A percentile compares a stretch with the other conserved stretches of the same genome.
Conservation (phyloP, 352 stramenopile species). For the Elongisporangium senticosum region DNA sequence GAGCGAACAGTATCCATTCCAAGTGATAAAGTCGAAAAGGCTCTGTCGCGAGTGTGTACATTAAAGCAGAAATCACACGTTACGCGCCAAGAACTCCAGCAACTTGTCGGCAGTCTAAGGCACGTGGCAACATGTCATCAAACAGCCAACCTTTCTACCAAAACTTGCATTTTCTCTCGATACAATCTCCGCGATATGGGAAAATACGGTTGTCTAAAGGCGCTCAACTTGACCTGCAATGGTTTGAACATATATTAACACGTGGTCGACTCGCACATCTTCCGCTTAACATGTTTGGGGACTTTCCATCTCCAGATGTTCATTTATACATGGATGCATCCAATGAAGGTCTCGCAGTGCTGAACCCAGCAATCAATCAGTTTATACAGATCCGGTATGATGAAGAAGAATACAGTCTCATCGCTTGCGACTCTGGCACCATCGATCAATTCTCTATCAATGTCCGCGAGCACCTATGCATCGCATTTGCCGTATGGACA, state of each 20-base stretch:
- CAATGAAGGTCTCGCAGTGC: too few relatives aligned
- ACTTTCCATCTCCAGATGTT: neutral
- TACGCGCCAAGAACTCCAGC: too few relatives aligned
- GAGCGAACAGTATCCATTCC: slow-evolving; percentile 13
- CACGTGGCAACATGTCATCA: too few relatives aligned
- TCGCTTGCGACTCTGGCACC: neutral
- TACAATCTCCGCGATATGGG: too few relatives aligned
- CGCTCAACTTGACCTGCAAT: neutral
- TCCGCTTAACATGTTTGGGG: slow-evolving; percentile 6
- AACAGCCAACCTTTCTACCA: too few relatives aligned
- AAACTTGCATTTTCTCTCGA: too few relatives aligned
- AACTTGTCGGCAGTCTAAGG: too few relatives aligned
- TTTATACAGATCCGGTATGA: too few relatives aligned
- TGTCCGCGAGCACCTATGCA: slow-evolving; percentile 20
- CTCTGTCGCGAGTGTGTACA: neutral
- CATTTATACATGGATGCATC: too few relatives aligned
- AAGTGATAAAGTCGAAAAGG: slow-evolving; percentile 14
- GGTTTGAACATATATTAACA: neutral
- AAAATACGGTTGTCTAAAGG: neutral
- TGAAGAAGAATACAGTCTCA: neutral
- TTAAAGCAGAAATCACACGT: too few relatives aligned
- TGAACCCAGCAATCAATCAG: too few relatives aligned
- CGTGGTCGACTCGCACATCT: slow-evolving; percentile 8
- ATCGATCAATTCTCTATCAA: slow-evolving; percentile 20
- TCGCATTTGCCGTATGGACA: slow-evolving; percentile 11